Conservation (phyloP, 805 yeast species). For the Zygosaccharomyces kombuchaensis region DNA sequence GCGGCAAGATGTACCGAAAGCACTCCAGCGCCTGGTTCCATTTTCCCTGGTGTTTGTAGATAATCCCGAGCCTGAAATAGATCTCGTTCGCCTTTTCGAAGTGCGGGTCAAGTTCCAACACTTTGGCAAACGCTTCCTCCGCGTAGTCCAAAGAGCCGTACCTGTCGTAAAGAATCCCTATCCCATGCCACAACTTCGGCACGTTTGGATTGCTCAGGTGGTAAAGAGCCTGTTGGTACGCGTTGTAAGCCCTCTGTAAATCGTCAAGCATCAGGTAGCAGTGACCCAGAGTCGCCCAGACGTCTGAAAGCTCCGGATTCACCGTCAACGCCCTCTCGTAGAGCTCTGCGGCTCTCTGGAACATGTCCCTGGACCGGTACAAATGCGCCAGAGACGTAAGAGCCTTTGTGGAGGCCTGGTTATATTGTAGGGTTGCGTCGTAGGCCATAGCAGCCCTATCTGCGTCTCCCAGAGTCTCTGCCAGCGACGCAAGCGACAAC, state of each 20-base stretch:
- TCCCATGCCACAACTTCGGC: slow-evolving; percentile 98
- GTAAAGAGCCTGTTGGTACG: slow-evolving; percentile 92
- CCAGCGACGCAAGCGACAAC: slow-evolving; percentile 84
- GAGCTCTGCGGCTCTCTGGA: slow-evolving; percentile 89
- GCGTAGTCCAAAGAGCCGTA: slow-evolving; percentile 96
- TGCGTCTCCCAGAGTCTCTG: slow-evolving; percentile 82
- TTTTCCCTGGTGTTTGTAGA: slow-evolving; percentile 91
- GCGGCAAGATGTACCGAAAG: slow-evolving; percentile 82
- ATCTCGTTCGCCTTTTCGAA: slow-evolving; percentile 96
- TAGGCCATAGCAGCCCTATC: slow-evolving; percentile 87
- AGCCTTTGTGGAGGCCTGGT: slow-evolving; percentile 82
- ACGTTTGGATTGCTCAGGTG: slow-evolving; percentile 90
- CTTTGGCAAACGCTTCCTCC: slow-evolving; percentile 96
- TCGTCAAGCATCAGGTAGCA: slow-evolving; percentile 97
- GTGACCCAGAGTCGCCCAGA: slow-evolving; percentile 96
- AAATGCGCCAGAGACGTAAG: slow-evolving; percentile 82
- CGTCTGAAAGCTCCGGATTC: slow-evolving; percentile 86
- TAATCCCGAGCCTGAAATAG: slow-evolving; percentile 92
- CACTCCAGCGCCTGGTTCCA: slow-evolving; percentile 86
- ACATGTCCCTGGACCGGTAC: slow-evolving; percentile 83
- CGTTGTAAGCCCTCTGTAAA: slow-evolving; percentile 89
- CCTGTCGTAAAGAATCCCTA: slow-evolving; percentile 92
- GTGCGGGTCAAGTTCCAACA: slow-evolving; percentile 89
- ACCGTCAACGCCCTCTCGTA: slow-evolving; percentile 81
- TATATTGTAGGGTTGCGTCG: slow-evolving; percentile 80